phyloP scores from a whole-genome alignment of 2,329 filamentous ascomycete genomes.

The Hypoxylon sp. region DNA sequence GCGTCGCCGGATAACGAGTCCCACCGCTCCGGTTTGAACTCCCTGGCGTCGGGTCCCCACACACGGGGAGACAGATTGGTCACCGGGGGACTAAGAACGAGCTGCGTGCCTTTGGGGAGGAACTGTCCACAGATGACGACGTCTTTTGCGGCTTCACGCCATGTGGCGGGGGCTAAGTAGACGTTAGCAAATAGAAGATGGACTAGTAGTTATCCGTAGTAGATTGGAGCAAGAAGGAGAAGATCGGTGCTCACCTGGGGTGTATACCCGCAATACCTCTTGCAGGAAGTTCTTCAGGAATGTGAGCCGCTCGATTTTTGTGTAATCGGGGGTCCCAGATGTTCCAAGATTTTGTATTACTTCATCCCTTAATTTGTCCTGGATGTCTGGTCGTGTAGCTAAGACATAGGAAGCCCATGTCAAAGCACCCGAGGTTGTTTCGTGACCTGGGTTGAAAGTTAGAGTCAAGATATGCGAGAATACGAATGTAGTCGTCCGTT shows the following conservation, averaged over 20 bases:
- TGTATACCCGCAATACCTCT: constrained; percentile 30
- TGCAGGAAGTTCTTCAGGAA: constrained; percentile 36
- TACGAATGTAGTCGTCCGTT: background rate
- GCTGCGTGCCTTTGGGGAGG: constrained; percentile 33
- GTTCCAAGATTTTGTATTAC: constrained; percentile 17
- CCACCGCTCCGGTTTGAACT: constrained; percentile 35
- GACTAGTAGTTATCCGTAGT: background rate
- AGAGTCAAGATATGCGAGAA: background rate
- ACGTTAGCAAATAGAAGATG: background rate
- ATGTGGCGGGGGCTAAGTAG: constrained; percentile 30
- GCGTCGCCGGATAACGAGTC: constrained; percentile 24
- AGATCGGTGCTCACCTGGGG: constrained; percentile 19
- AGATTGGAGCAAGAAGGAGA: background rate
- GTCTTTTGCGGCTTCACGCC: constrained; percentile 32
- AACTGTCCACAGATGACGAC: constrained; percentile 35
- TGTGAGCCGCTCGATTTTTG: constrained; percentile 21
- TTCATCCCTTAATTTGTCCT: constrained; percentile 28
- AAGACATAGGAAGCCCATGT: constrained; percentile 37
- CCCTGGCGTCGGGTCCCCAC: constrained; percentile 22
- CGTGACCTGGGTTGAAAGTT: constrained; percentile 23
- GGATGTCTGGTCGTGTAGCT: constrained; percentile 30
- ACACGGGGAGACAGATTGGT: constrained; percentile 31
- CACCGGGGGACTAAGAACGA: constrained; percentile 35
- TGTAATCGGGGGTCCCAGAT: constrained; percentile 20
- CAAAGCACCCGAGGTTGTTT: constrained; percentile 33